Conservation (phyloP, 352 stramenopile genomes). For the Globisporangium iwayamae region DNA sequence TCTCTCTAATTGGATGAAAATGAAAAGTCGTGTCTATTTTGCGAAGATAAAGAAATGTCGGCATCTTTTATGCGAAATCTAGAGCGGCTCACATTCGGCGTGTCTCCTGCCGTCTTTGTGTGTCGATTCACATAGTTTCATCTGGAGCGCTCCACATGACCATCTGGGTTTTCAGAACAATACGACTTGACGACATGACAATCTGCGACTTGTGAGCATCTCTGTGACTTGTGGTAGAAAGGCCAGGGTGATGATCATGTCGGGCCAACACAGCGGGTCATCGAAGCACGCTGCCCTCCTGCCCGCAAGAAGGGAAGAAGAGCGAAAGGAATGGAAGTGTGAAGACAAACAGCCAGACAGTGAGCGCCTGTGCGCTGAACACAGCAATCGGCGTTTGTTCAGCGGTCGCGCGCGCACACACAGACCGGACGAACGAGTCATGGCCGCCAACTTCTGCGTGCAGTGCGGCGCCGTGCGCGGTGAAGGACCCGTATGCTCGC, state of each 20-base stretch:
- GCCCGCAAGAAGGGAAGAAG: not conserved
- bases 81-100: not conserved
- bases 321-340: not conserved
- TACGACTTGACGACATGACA: not conserved
- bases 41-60: not conserved
- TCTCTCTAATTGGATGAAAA: not conserved
- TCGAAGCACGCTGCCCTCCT: not conserved
- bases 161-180: not conserved
- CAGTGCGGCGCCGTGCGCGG: conserved; percentile 16
- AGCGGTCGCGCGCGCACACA: too few relatives aligned
- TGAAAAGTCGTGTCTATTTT: not conserved
- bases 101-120: not conserved
- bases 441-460: conserved; percentile 18
- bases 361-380: too few relatives aligned
- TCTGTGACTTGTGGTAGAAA: not conserved
- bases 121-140: not conserved
- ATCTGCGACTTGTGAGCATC: not conserved
- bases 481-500: conserved; percentile 8
- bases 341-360: not conserved
- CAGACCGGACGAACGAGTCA: not conserved
- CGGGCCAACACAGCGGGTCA: not conserved
- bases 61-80: not conserved
- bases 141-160: too few relatives aligned
- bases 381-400: too few relatives aligned
- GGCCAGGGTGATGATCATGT: not conserved